Evolutionary conservation across 148 eudicot species (phyloP), one percentile per base, ranked within the genome.

Genomic region (Mesembryanthemum crystallinum): DNA sequence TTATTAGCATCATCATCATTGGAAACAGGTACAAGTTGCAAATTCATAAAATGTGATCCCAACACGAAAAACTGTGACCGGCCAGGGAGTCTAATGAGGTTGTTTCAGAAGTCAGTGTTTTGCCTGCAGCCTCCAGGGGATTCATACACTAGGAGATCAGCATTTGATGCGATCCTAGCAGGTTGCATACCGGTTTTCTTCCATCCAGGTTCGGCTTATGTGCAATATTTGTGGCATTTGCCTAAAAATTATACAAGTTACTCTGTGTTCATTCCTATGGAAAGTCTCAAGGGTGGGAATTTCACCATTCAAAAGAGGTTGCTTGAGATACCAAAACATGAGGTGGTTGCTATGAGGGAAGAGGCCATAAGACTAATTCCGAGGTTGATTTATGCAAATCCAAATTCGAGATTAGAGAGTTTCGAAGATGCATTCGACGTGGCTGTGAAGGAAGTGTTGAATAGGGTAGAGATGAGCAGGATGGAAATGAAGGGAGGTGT

Each of bases 121-220:
- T 91, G 98, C 67, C 73, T 93, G 74, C 98, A 93, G 65, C 98
- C 98, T 13, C 81, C 96, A 3, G 98, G 98, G 55, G 98, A 93
- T 73, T 89, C 96, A 0, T 87, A 73, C 68, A 93, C 98, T 1
- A 76, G 98, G 42, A 69, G 92, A 68, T 90, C 98, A 4, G 82
- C 86, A 1, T 93, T 91, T 35, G 96, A 90, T 51, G 79, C 98
- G 0, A 87, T 93, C 42, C 18, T 89, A 27, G 88, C 90, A 0
- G 97, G 97, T 0, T 92, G 93, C 55, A 89, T 92, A 43, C 95
- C 97, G 0, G 97, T 92, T 0, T 87, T 92, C 62, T 90, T 89
- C 81, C 86, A 75, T 43, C 97, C 95, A 0, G 91, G 77, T 8
- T 88, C 97, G 0, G 89, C 93, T 39, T 92, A 87, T 39, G 79